phyloP scores from a whole-genome alignment of 1,284 basidiomycete genomes.

The Inonotus obliquus region DNA sequence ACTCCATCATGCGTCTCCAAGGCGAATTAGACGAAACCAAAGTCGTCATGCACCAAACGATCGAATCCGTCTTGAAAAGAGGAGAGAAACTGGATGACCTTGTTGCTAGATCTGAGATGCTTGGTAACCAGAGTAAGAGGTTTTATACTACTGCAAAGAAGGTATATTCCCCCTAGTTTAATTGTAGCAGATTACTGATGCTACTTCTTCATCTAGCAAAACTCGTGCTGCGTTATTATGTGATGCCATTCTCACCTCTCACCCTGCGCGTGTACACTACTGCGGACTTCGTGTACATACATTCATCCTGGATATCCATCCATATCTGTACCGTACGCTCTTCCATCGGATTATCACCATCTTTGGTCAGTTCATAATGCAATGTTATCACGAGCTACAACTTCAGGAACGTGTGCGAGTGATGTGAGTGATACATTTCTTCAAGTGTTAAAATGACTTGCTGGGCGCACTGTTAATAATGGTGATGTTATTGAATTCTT shows the following conservation, averaged over 20 bases:
- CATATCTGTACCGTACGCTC: not conserved
- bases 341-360: not conserved
- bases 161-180: constrained; percentile 36
- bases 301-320: not conserved
- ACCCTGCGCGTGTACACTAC: not conserved
- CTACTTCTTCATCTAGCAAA: constrained; percentile 46
- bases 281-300: not conserved
- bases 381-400: too few relatives aligned
- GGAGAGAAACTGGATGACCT: constrained; percentile 98
- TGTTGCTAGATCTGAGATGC: constrained; percentile 89
- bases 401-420: too few relatives aligned
- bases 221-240: constrained; percentile 58
- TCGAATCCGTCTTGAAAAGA: constrained; percentile 93
- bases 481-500: too few relatives aligned
- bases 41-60: constrained; percentile 98
- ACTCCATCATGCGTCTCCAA: constrained; percentile 98
- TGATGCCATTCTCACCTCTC: constrained; percentile 17
- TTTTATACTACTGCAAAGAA: constrained; percentile 95
- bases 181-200: constrained; percentile 4
- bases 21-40: constrained; percentile 99
- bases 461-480: too few relatives aligned
- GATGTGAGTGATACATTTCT: too few relatives aligned
- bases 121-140: constrained; percentile 91
- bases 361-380: not conserved
- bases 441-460: too few relatives aligned